Evolutionary conservation across 2,329 filamentous ascomycete genomes (phyloP).

Genomic region (Elsinoe australis): DNA sequence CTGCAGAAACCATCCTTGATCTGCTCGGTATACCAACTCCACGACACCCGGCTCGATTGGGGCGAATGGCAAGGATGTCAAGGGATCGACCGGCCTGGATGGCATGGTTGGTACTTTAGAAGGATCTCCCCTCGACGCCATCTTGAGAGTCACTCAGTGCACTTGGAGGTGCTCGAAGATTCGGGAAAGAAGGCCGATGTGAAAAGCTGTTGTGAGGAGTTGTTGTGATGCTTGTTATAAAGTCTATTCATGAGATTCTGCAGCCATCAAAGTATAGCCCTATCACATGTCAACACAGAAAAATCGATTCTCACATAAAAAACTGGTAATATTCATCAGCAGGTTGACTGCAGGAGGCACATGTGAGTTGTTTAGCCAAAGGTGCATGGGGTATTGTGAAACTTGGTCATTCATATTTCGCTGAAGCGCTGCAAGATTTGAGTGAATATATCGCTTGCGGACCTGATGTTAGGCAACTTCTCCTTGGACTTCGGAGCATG

Average conservation of each 20-base stretch:
- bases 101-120: background rate
- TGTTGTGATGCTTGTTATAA: too few relatives aligned
- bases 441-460: too few relatives aligned
- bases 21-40: background rate
- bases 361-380: too few relatives aligned
- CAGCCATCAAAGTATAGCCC: background rate
- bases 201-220: constrained; percentile 6
- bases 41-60: background rate
- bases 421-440: constrained; percentile 4
- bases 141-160: too few relatives aligned
- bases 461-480: too few relatives aligned
- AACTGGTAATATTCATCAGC: too few relatives aligned
- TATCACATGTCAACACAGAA: constrained; percentile 2
- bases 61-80: constrained; percentile 1
- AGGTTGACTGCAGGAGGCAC: too few relatives aligned
- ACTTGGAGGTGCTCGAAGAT: too few relatives aligned
- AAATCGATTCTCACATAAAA: background rate
- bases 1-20: constrained; percentile 6
- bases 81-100: background rate
- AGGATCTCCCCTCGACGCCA: background rate
- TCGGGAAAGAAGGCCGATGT: background rate
- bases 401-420: too few relatives aligned
- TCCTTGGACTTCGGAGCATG: too few relatives aligned
- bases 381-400: too few relatives aligned
- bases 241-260: too few relatives aligned